Conservation (phyloP, 306 rosid genomes). For the Adenanthera pavonina region DNA sequence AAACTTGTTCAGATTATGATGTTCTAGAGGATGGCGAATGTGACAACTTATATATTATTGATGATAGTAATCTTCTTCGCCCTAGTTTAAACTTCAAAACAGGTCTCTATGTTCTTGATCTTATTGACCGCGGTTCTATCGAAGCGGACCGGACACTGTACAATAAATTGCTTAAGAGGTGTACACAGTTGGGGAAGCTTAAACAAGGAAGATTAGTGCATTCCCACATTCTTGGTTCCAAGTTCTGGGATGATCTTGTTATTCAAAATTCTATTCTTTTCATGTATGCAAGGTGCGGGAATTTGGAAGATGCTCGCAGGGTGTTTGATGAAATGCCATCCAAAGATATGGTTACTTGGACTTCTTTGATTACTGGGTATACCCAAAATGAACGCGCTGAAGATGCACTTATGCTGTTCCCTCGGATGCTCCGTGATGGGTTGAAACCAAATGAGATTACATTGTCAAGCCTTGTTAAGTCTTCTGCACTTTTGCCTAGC, state of each 20-base stretch:
- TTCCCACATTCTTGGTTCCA: conserved; percentile 44
- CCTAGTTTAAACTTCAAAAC: conserved; percentile 35
- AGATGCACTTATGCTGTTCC: conserved; percentile 48
- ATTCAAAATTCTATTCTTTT: conserved; percentile 47
- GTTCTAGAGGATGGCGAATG: background rate
- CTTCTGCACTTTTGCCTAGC: conserved; percentile 42
- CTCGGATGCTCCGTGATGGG: conserved; percentile 40
- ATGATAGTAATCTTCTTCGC: conserved; percentile 46
- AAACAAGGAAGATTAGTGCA: conserved; percentile 50
- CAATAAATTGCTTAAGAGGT: conserved; percentile 42
- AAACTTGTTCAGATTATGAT: conserved; percentile 25
- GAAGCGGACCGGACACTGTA: conserved; percentile 47
- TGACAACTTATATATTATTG: conserved; percentile 31
- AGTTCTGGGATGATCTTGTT: conserved; percentile 36
- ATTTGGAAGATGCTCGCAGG: conserved; percentile 36
- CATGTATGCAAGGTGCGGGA: conserved; percentile 49
- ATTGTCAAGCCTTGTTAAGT: conserved; percentile 49
- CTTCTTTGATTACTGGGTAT: conserved; percentile 59
- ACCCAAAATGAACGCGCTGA: conserved; percentile 46
- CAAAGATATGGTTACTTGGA: conserved; percentile 54
- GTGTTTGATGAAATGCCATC: conserved; percentile 44
- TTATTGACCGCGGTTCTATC: conserved; percentile 45
- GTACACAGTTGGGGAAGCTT: conserved; percentile 52
- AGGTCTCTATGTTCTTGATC: conserved; percentile 54
- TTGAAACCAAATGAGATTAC: conserved; percentile 49